Percentiles rank a stretch among this genome's conserved stretches.
Evolutionary conservation across 1,139 yeast genomes (phyloP).

Genomic region (Protomyces gravidus): DNA sequence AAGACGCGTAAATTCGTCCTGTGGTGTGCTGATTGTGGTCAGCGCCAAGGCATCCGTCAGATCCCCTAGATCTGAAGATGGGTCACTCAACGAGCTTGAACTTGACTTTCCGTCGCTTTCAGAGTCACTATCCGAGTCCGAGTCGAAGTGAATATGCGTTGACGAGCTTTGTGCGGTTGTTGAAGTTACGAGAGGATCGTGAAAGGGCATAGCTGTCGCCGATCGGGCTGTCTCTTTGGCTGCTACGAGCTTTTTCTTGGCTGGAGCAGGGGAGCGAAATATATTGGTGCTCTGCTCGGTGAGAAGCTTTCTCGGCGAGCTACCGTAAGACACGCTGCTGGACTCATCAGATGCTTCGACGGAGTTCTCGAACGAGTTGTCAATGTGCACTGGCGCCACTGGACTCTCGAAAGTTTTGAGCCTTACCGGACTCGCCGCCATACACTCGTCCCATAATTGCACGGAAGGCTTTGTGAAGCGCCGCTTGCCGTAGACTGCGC

Average conservation of each 20-base stretch:
- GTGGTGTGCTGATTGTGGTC: background rate
- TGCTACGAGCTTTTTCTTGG: background rate
- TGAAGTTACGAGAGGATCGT: background rate
- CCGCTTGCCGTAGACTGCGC: constrained; percentile 18
- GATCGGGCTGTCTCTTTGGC: background rate
- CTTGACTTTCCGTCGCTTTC: background rate
- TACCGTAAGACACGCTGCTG: background rate
- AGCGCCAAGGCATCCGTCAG: background rate
- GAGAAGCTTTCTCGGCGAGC: background rate
- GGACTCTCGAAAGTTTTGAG: background rate
- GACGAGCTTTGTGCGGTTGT: background rate
- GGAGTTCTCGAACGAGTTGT: background rate
- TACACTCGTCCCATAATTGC: constrained; percentile 16
- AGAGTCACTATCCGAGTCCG: background rate
- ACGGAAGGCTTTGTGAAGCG: background rate
- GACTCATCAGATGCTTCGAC: background rate
- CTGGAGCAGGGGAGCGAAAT: background rate
- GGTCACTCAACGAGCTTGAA: background rate
- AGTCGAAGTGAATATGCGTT: background rate
- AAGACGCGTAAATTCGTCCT: background rate
- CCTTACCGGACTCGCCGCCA: constrained; percentile 11
- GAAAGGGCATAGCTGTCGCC: background rate
- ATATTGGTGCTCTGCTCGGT: background rate
- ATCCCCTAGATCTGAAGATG: background rate
- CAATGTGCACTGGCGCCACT: background rate